Evolutionary conservation across 2,329 filamentous ascomycete species (phyloP).

Genomic region (Aspergillus sp.): DNA sequence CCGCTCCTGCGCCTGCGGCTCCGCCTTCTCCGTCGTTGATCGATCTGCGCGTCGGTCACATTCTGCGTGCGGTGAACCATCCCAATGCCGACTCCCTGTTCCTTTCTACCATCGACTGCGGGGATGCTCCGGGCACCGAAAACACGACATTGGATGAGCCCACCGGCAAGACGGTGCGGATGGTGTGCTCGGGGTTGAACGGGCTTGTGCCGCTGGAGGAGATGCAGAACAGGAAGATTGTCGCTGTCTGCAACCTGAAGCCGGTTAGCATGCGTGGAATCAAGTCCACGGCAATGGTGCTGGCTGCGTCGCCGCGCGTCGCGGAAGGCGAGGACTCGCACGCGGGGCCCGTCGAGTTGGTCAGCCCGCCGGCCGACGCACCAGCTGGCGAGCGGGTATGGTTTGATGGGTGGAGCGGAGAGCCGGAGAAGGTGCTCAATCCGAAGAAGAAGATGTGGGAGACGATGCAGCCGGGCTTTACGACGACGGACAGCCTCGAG

Average conservation of each 20-base stretch:
- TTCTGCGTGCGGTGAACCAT: constrained; percentile 90
- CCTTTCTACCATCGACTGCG: constrained; percentile 91
- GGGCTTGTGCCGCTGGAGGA: constrained; percentile 85
- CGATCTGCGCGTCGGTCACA: constrained; percentile 92
- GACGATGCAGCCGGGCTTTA: constrained; percentile 91
- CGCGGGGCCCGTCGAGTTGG: constrained; percentile 84
- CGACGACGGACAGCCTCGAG: constrained; percentile 69
- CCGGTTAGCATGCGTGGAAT: constrained; percentile 97
- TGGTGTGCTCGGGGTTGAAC: constrained; percentile 93
- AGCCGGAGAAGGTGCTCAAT: constrained; percentile 88
- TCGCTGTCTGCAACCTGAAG: constrained; percentile 96
- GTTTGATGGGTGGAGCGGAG: constrained; percentile 84
- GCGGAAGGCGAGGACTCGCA: constrained; percentile 79
- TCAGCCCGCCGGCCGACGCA: constrained; percentile 67
- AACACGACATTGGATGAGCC: constrained; percentile 71
- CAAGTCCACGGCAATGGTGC: constrained; percentile 77
- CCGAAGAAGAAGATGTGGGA: constrained; percentile 99
- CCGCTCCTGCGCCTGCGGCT: constrained; percentile 57
- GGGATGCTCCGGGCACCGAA: constrained; percentile 73
- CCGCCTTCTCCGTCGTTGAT: constrained; percentile 77
- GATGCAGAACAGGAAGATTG: constrained; percentile 93
- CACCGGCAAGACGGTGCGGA: constrained; percentile 84
- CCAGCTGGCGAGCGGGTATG: constrained; percentile 78
- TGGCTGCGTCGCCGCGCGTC: constrained; percentile 78
- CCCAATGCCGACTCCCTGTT: constrained; percentile 93